These are phyloP conservation scores for Fusarium humuli DNA, from an alignment of 2,329 filamentous ascomycete species.

Conservation along the genomic window DNA sequence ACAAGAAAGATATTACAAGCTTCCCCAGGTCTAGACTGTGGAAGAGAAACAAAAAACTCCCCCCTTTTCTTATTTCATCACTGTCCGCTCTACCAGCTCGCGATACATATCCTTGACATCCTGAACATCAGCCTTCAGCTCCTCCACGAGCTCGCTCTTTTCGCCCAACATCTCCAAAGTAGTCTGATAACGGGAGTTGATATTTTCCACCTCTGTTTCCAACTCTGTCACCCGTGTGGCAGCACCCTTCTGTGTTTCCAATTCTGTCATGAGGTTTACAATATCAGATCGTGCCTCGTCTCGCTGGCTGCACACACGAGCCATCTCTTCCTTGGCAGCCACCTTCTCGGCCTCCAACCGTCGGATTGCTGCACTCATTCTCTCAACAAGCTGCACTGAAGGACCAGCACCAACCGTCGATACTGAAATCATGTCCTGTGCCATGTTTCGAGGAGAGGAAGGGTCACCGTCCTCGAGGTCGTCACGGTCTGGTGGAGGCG, in stretches of 20 bases:
- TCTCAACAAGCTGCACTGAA: slow-evolving; percentile 92
- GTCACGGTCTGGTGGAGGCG: slow-evolving; percentile 60
- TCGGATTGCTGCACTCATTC: slow-evolving; percentile 93
- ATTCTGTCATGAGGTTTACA: slow-evolving; percentile 88
- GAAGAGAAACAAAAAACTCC: neutral
- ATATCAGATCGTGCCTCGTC: slow-evolving; percentile 94
- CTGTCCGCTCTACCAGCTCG: slow-evolving; percentile 87
- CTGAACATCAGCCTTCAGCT: slow-evolving; percentile 86
- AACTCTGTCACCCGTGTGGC: slow-evolving; percentile 71
- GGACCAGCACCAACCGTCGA: slow-evolving; percentile 92
- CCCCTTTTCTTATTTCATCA: slow-evolving; percentile 69
- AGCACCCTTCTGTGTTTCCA: slow-evolving; percentile 75
- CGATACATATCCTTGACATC: slow-evolving; percentile 98
- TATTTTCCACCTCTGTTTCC: slow-evolving; percentile 73
- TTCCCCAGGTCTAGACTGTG: slow-evolving; percentile 11
- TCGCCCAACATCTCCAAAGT: slow-evolving; percentile 95
- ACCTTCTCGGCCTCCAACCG: slow-evolving; percentile 93
- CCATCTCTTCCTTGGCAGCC: slow-evolving; percentile 86
- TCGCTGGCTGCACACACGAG: slow-evolving; percentile 82
- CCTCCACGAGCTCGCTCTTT: slow-evolving; percentile 95
- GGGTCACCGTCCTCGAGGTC: slow-evolving; percentile 60
- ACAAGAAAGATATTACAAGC: slow-evolving; percentile 12
- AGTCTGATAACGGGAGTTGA: slow-evolving; percentile 86
- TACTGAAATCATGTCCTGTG: slow-evolving; percentile 87
- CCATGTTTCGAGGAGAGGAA: slow-evolving; percentile 74